Percentiles rank a stretch among this genome's conserved stretches.
Conservation (phyloP, 805 yeast genomes). For the Wickerhamiella spandovensis region DNA sequence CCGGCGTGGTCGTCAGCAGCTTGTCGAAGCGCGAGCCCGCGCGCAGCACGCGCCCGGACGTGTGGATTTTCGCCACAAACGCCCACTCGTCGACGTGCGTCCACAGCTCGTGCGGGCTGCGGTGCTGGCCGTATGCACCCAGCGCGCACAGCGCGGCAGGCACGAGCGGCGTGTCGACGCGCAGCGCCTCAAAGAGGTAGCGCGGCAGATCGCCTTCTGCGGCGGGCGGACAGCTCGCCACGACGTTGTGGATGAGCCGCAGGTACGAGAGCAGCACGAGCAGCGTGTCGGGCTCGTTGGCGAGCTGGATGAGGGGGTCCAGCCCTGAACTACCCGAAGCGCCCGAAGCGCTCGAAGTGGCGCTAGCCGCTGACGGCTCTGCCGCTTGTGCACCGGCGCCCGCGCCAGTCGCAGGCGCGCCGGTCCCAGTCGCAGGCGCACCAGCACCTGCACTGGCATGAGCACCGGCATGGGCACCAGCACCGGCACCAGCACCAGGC, state of each 20-base stretch:
- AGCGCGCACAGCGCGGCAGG: not conserved
- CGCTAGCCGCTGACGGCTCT: not conserved
- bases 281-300: conserved; percentile 40
- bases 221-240: conserved; percentile 29
- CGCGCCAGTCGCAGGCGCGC: not conserved
- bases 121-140: not conserved
- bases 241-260: conserved; percentile 45
- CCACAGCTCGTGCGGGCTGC: conserved; percentile 39
- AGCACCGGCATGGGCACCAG: no score
- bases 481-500: no score
- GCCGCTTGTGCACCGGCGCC: not conserved
- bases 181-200: conserved; percentile 3
- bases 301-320: conserved; percentile 20
- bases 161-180: conserved; percentile 5
- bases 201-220: not conserved
- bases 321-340: no score
- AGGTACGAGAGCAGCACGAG: conserved; percentile 62
- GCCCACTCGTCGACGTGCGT: conserved; percentile 56
- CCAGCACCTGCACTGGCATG: no score
- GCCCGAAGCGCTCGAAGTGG: no score
- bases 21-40: conserved; percentile 13
- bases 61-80: conserved; percentile 27
- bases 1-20: conserved; percentile 39
- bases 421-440: not conserved
- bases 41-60: conserved; percentile 17